Evolutionary conservation across 768 basidiomycete species (phyloP).

Genomic region (Paxillus ammoniavirescens): DNA sequence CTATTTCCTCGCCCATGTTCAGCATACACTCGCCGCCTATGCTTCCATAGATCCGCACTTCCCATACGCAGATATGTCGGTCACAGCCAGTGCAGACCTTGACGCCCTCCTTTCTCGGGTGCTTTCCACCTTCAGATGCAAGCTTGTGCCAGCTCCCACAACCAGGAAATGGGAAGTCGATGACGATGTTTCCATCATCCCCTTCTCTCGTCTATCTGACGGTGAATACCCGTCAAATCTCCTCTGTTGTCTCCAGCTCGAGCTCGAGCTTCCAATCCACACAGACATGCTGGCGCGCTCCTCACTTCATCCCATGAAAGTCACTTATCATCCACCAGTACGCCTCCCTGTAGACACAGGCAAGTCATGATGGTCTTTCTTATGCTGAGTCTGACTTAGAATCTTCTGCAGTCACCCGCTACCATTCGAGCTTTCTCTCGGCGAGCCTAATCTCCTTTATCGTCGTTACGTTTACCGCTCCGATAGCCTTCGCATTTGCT

Average conservation of each 20-base stretch:
- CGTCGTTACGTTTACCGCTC: constrained; percentile 13
- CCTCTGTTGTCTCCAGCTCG: constrained; percentile 21
- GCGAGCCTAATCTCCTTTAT: constrained; percentile 12
- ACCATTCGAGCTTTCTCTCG: constrained; percentile 9
- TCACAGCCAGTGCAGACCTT: constrained; percentile 30
- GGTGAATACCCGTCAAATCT: constrained; percentile 4
- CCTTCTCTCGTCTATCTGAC: constrained; percentile 9
- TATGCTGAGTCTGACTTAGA: background rate
- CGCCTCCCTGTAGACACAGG: constrained; percentile 13
- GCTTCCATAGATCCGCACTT: constrained; percentile 39
- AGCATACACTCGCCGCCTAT: constrained; percentile 46
- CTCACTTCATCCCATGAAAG: constrained; percentile 23
- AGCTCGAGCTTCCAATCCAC: constrained; percentile 27
- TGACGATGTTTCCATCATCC: constrained; percentile 23
- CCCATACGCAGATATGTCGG: constrained; percentile 24
- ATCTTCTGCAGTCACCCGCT: constrained; percentile 7
- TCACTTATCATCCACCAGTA: constrained; percentile 23
- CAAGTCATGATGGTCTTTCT: constrained; percentile 4
- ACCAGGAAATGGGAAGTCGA: constrained; percentile 28
- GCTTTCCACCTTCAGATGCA: constrained; percentile 45
- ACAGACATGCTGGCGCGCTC: constrained; percentile 23
- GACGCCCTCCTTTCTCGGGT: constrained; percentile 43
- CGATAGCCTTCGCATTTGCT: constrained; percentile 16
- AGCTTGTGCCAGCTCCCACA: constrained; percentile 9
- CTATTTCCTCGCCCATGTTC: constrained; percentile 35